A percentile compares a stretch with the other conserved stretches of the same genome.
Evolutionary conservation across 176 grass and related monocot species (phyloP).

Genomic region (Hordeum marinum): DNA sequence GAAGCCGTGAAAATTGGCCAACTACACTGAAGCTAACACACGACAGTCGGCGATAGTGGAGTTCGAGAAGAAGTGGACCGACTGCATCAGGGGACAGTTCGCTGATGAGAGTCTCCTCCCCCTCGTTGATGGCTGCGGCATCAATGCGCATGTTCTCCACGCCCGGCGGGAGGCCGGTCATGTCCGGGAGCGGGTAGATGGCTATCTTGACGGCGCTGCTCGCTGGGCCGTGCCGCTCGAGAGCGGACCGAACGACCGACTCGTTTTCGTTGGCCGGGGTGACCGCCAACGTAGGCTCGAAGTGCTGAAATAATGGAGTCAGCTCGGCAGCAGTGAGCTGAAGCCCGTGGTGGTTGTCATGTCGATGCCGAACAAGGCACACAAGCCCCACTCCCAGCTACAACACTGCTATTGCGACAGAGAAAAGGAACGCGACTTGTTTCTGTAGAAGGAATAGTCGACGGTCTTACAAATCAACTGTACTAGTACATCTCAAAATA

Average conservation of each 20-base stretch:
- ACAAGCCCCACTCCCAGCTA: too few relatives aligned
- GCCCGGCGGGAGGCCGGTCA: not conserved
- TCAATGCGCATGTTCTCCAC: slow-evolving; percentile 22
- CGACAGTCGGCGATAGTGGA: not conserved
- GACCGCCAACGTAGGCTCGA: slow-evolving; percentile 29
- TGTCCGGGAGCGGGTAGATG: not conserved
- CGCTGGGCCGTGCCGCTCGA: not conserved
- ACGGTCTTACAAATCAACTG: too few relatives aligned
- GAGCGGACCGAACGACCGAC: not conserved
- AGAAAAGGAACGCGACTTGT: too few relatives aligned
- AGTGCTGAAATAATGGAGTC: not conserved
- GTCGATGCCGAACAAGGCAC: not conserved
- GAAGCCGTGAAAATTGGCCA: too few relatives aligned
- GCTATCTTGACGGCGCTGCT: not conserved
- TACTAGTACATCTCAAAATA: too few relatives aligned
- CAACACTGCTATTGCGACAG: too few relatives aligned
- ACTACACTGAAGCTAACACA: too few relatives aligned
- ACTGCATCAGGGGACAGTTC: slow-evolving; percentile 10
- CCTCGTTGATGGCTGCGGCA: not conserved
- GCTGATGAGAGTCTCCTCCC: slow-evolving; percentile 19
- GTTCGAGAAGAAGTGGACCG: slow-evolving; percentile 17
- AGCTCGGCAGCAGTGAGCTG: not conserved
- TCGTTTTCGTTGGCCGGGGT: slow-evolving; percentile 27
- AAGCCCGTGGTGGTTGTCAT: not conserved
- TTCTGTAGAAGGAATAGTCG: too few relatives aligned